Conservation (phyloP, 2,329 filamentous ascomycete genomes). For the Verticillium nonalfalfae region DNA sequence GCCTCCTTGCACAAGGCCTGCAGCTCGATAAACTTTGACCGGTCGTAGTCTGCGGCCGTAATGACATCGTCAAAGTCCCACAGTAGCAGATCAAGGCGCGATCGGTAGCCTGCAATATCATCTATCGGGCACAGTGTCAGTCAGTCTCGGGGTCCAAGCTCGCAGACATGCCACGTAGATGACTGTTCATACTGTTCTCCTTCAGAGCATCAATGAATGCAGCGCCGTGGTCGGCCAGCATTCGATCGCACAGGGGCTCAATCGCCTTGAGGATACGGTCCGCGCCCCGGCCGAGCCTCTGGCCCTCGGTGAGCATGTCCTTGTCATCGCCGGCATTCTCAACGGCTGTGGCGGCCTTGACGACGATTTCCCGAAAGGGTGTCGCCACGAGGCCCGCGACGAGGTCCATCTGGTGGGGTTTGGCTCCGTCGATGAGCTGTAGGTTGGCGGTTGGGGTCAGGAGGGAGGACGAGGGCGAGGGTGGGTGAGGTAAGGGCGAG, state of each 20-base stretch:
- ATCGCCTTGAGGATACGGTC: conserved; percentile 43
- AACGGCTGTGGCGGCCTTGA: conserved; percentile 40
- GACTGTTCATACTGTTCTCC: conserved; percentile 37
- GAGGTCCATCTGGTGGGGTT: conserved; percentile 26
- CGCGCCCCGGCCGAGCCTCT: conserved; percentile 39
- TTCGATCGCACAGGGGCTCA: conserved; percentile 42
- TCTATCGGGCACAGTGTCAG: conserved; percentile 24
- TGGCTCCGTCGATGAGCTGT: no score
- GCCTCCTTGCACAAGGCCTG: conserved; percentile 40
- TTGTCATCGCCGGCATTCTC: conserved; percentile 38
- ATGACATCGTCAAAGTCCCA: conserved; percentile 53
- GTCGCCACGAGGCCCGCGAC: conserved; percentile 37
- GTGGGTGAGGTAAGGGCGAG: background rate
- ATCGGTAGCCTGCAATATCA: conserved; percentile 40
- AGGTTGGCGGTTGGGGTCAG: background rate
- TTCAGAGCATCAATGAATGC: conserved; percentile 45
- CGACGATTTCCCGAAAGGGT: conserved; percentile 46
- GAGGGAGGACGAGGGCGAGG: background rate
- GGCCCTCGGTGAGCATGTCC: conserved; percentile 44
- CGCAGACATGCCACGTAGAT: background rate
- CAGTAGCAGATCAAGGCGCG: conserved; percentile 40
- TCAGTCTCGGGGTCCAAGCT: background rate
- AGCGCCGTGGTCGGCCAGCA: conserved; percentile 39
- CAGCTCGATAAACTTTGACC: conserved; percentile 40
- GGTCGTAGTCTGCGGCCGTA: conserved; percentile 43